Conservation (phyloP, 73 alveolate species). For the Tetrahymena elliotti region DNA sequence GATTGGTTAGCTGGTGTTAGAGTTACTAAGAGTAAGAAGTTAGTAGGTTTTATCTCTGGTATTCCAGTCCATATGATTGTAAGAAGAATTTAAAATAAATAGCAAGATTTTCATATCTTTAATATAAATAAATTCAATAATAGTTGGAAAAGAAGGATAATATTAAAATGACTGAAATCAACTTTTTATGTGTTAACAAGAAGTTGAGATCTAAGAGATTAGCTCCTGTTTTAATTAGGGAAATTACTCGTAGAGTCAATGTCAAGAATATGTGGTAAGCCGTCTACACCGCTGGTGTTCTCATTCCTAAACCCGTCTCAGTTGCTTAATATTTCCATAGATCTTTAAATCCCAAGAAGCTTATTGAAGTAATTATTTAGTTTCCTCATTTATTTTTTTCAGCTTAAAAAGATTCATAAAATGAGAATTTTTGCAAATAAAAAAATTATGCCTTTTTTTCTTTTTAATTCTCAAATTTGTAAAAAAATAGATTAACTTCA, state of each 20-base stretch:
- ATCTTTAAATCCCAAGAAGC: constrained; percentile 91
- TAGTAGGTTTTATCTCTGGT: constrained; percentile 97
- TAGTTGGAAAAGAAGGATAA: constrained; percentile 30
- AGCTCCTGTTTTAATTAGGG: constrained; percentile 93
- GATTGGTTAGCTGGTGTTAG: constrained; percentile 88
- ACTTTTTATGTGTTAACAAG: constrained; percentile 96
- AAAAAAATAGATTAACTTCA: background rate
- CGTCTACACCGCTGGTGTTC: constrained; percentile 83
- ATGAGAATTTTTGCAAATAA: background rate
- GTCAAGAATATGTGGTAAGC: constrained; percentile 96
- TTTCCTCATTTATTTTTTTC: no score
- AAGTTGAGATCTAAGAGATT: constrained; percentile 89
- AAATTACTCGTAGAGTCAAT: constrained; percentile 96
- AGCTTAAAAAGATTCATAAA: no score
- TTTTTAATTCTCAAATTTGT: background rate
- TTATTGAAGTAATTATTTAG: constrained; percentile 81
- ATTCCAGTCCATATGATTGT: constrained; percentile 85
- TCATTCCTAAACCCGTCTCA: constrained; percentile 83
- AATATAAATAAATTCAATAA: background rate
- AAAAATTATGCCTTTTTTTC: no score
- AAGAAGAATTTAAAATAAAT: background rate
- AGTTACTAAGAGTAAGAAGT: constrained; percentile 71
- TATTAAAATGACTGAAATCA: constrained; percentile 94
- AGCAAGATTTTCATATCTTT: background rate
- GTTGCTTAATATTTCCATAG: constrained; percentile 90